phyloP scores from a whole-genome alignment of 441 rosid genomes.

The Rhodomyrtus psidioides region DNA sequence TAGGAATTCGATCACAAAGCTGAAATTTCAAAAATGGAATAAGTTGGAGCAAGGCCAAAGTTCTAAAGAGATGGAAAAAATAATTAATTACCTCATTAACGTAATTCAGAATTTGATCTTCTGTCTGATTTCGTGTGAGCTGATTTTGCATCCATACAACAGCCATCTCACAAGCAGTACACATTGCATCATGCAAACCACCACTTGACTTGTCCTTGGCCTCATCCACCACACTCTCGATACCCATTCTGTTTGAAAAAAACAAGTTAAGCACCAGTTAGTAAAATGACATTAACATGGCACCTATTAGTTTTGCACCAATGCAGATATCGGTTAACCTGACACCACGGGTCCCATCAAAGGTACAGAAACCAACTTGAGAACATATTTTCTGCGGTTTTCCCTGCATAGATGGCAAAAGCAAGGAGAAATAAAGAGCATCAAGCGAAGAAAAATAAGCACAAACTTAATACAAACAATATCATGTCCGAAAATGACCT shows the following conservation, averaged over 20 bases:
- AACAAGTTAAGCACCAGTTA: background rate
- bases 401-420: slow-evolving; percentile 19
- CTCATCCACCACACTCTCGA: slow-evolving; percentile 35
- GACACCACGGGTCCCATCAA: slow-evolving; percentile 42
- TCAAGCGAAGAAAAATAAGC: background rate
- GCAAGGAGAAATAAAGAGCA: background rate
- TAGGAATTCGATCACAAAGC: slow-evolving; percentile 55
- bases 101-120: slow-evolving; percentile 47
- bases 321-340: slow-evolving; percentile 27
- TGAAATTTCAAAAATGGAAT: slow-evolving; percentile 12
- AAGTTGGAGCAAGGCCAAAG: slow-evolving; percentile 3
- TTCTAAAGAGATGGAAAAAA: background rate
- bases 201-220: slow-evolving; percentile 23
- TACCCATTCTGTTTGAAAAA: slow-evolving; percentile 32
- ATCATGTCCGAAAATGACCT: background rate
- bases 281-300: background rate
- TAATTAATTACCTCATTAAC: slow-evolving; percentile 34
- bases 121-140: slow-evolving; percentile 34
- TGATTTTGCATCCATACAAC: slow-evolving; percentile 57
- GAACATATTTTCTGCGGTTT: slow-evolving; percentile 55
- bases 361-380: slow-evolving; percentile 47
- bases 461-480: background rate
- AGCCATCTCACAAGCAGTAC: slow-evolving; percentile 63
- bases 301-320: background rate
- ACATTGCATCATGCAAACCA: slow-evolving; percentile 30